Conservation (phyloP, 169 alveolate genomes). For the Plasmodium berghei region DNA sequence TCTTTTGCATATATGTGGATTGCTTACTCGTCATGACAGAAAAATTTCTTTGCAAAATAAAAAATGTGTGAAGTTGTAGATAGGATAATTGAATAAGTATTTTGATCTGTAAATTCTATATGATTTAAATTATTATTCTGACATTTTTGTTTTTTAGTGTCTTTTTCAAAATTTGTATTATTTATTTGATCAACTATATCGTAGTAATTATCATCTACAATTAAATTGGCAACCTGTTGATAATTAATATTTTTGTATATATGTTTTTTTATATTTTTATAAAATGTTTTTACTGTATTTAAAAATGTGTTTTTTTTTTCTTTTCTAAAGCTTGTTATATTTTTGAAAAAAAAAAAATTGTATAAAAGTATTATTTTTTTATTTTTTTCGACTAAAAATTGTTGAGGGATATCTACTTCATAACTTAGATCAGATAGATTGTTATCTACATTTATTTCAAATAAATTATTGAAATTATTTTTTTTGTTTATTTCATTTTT, state of each 20-base stretch:
- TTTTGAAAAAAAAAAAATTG: conserved; percentile 16
- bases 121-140: too few species aligned
- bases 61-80: conserved; percentile 35
- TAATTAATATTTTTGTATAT: conserved; percentile 5
- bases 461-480: background rate
- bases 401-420: background rate
- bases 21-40: conserved; percentile 32
- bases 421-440: background rate
- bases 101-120: too few species aligned
- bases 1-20: too few species aligned
- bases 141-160: too few species aligned
- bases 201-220: conserved; percentile 47
- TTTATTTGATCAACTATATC: background rate
- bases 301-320: background rate
- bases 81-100: conserved; percentile 7
- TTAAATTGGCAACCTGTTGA: conserved; percentile 9
- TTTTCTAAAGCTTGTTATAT: background rate
- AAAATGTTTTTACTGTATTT: conserved; percentile 1
- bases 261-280: conserved; percentile 10
- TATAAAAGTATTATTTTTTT: conserved; percentile 16
- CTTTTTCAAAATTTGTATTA: too few species aligned
- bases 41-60: conserved; percentile 18
- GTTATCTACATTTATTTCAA: background rate
- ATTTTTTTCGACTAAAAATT: background rate
- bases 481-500: background rate